Evolutionary conservation across 2,329 filamentous ascomycete genomes (phyloP).

Genomic region (Plenodomus lindquistii): DNA sequence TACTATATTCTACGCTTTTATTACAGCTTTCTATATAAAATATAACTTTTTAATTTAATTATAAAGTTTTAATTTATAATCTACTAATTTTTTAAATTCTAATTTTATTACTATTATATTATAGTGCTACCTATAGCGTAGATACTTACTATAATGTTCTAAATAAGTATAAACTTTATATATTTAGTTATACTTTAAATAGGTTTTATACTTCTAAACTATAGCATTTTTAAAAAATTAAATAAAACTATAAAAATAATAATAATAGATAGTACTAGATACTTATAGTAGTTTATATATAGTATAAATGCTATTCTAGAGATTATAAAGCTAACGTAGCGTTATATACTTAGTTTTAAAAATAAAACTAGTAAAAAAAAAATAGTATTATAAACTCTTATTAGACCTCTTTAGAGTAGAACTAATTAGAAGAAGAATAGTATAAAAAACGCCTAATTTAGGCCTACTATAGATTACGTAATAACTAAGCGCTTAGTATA

Average conservation of each 20-base stretch:
- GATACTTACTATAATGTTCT: constrained; percentile 1
- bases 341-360: not conserved
- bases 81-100: not conserved
- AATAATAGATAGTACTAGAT: not conserved
- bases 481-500: not conserved
- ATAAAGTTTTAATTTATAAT: not conserved
- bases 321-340: constrained; percentile 21
- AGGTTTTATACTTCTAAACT: not conserved
- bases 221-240: not conserved
- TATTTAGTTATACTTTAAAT: not conserved
- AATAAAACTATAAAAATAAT: not conserved
- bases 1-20: not conserved
- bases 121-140: no score
- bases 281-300: not conserved
- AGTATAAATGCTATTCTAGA: constrained; percentile 4
- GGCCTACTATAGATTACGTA: not conserved
- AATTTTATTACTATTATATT: not conserved
- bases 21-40: not conserved
- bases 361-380: not conserved
- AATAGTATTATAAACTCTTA: not conserved
- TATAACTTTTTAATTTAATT: not conserved
- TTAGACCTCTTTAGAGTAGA: not conserved
- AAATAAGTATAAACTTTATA: not conserved
- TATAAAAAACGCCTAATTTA: not conserved
- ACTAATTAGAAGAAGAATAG: not conserved